These are phyloP conservation scores for Lecanicillium sp. DNA, from an alignment of 2,329 filamentous ascomycete genomes.

Conservation along the genomic window DNA sequence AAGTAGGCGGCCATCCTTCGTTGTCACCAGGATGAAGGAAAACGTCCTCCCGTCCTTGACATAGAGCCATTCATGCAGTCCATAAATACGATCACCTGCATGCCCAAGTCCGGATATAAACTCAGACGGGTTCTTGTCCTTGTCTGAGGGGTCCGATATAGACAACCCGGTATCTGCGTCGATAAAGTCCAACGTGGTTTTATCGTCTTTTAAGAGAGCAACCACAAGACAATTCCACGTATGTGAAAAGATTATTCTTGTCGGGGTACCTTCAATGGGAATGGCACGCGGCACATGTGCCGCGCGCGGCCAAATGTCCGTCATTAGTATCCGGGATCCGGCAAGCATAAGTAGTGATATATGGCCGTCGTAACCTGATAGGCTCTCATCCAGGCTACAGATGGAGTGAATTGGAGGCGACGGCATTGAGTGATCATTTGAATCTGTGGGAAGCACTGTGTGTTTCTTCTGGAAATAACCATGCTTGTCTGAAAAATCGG, in stretches of 20 bases:
- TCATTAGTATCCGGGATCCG: slow-evolving; percentile 42
- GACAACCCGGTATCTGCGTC: slow-evolving; percentile 46
- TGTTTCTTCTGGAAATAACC: slow-evolving; percentile 31
- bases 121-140: slow-evolving; percentile 29
- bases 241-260: slow-evolving; percentile 47
- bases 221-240: slow-evolving; percentile 45
- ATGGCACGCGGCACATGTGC: slow-evolving; percentile 44
- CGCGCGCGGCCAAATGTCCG: slow-evolving; percentile 38
- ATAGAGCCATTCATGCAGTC: slow-evolving; percentile 58
- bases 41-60: slow-evolving; percentile 49
- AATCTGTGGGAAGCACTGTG: slow-evolving; percentile 45
- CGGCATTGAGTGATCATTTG: slow-evolving; percentile 34
- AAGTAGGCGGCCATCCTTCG: slow-evolving; percentile 44
- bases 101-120: slow-evolving; percentile 51
- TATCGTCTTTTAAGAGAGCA: slow-evolving; percentile 34
- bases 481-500: slow-evolving; percentile 22
- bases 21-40: slow-evolving; percentile 55
- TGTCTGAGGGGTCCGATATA: slow-evolving; percentile 39
- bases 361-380: slow-evolving; percentile 30
- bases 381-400: slow-evolving; percentile 30
- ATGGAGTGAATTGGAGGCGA: slow-evolving; percentile 42
- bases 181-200: slow-evolving; percentile 46
- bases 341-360: slow-evolving; percentile 42
- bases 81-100: slow-evolving; percentile 49
- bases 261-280: slow-evolving; percentile 38